Evolutionary conservation across 345 rosid species (phyloP).

Genomic region (Luvunga scandens): DNA sequence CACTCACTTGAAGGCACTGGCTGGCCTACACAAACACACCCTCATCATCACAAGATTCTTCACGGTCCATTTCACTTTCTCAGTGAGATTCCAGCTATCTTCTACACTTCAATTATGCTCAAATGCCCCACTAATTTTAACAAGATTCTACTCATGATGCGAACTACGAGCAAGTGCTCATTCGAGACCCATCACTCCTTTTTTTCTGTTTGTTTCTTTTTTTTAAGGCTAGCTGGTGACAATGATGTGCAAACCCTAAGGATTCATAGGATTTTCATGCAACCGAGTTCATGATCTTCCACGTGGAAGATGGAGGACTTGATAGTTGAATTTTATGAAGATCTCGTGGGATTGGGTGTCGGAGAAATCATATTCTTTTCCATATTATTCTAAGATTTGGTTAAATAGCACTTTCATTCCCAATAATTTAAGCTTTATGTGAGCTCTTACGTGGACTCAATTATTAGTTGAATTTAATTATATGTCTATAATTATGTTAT

Average conservation of each 20-base stretch:
- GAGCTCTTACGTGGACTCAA: constrained; percentile 17
- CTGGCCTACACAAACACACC: not conserved
- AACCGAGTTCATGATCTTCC: not conserved
- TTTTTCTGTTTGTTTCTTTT: not conserved
- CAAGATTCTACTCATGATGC: constrained; percentile 11
- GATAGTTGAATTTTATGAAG: not conserved
- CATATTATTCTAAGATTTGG: not conserved
- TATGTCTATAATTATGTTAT: not conserved
- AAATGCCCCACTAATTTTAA: not conserved
- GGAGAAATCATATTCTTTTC: not conserved
- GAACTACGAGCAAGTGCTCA: not conserved
- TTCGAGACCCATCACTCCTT: not conserved
- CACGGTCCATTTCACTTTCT: not conserved
- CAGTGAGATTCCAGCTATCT: constrained; percentile 28
- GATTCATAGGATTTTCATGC: not conserved
- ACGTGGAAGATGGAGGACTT: not conserved
- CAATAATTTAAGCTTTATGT: constrained; percentile 1
- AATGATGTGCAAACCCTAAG: not conserved
- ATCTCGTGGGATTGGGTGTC: not conserved
- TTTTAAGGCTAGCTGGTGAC: not conserved
- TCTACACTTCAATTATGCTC: not conserved
- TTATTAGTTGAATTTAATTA: constrained; percentile 1
- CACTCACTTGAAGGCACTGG: constrained; percentile 9
- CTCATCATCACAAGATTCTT: constrained; percentile 16
- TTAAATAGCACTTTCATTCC: constrained; percentile 18